Conservation (phyloP, 768 basidiomycete genomes). For the Vararia minispora region DNA sequence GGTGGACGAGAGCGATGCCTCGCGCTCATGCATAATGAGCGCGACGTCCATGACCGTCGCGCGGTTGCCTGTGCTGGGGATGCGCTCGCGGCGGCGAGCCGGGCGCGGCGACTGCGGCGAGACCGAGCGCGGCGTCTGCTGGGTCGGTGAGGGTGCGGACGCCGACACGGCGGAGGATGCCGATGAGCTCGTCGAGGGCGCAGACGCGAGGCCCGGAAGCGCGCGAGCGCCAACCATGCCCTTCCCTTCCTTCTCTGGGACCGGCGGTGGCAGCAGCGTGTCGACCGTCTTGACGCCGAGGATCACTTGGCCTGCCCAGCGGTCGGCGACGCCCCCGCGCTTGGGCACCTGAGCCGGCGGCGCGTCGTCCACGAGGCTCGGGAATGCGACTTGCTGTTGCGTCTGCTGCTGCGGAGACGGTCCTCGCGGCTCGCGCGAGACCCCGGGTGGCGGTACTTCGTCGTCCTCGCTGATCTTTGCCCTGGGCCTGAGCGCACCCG, state of each 20-base stretch:
- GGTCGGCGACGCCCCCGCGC: conserved; percentile 18
- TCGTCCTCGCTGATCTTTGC: not conserved
- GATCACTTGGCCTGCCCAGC: conserved; percentile 22
- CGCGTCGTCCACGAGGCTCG: not conserved
- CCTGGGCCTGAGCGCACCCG: conserved; percentile 16
- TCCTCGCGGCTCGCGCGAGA: not conserved
- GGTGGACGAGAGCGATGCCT: conserved; percentile 2
- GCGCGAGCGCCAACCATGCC: conserved; percentile 28
- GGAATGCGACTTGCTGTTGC: too few relatives aligned
- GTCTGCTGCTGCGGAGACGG: too few relatives aligned
- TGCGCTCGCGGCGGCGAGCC: conserved; percentile 38
- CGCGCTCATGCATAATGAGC: conserved; percentile 38
- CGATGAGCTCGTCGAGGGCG: too few relatives aligned
- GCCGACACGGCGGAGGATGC: conserved; percentile 9
- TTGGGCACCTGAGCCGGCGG: conserved; percentile 1
- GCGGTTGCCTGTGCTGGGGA: conserved; percentile 58
- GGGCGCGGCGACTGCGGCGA: conserved; percentile 12
- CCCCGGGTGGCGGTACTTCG: not conserved
- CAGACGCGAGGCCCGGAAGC: conserved; percentile 35
- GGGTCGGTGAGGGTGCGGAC: not conserved
- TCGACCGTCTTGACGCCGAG: conserved; percentile 22
- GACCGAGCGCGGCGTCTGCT: not conserved
- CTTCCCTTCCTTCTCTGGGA: conserved; percentile 12
- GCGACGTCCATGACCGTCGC: conserved; percentile 75
- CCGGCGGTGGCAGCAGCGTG: conserved; percentile 2